Conservation (phyloP, 2,329 filamentous ascomycete species). For the Cytospora piceae region DNA sequence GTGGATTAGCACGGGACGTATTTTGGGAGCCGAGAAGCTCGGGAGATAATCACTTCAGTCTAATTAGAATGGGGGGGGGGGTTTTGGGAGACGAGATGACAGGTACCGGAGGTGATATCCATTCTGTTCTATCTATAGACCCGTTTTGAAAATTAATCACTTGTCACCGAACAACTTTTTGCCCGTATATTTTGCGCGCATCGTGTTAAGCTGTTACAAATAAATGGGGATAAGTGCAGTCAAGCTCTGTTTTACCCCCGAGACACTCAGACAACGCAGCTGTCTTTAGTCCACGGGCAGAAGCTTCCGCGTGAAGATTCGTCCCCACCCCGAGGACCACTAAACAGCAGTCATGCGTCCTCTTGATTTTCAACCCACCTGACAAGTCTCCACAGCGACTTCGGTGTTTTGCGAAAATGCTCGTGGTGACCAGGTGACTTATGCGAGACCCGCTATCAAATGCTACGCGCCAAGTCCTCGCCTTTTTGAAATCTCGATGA, state of each 20-base stretch:
- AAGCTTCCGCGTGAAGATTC: conserved; percentile 5
- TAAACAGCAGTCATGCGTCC: conserved; percentile 8
- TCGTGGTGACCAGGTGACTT: conserved; percentile 1
- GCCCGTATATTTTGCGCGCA: not conserved
- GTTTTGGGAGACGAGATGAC: not conserved
- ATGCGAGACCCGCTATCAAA: not conserved
- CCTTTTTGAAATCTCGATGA: not conserved
- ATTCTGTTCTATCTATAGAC: not conserved
- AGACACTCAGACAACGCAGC: too few species aligned
- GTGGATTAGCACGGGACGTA: too few species aligned
- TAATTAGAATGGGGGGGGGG: not conserved
- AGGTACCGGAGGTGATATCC: not conserved
- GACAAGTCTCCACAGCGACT: conserved; percentile 13
- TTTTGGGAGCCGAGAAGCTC: not conserved
- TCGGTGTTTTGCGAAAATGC: conserved; percentile 7
- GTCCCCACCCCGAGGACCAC: not conserved
- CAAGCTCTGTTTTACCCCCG: too few species aligned
- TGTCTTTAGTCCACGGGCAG: conserved; percentile 9
- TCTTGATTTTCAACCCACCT: conserved; percentile 8
- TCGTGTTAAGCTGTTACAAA: not conserved
- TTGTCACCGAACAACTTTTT: not conserved
- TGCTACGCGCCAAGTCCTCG: not conserved
- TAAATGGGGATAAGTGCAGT: not conserved
- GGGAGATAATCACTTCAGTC: not conserved
- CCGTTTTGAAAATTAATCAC: not conserved